A percentile compares a stretch with the other conserved stretches of the same genome.
phyloP scores from a whole-genome alignment of 1,284 basidiomycete species.

The Sanghuangporus baumii region DNA sequence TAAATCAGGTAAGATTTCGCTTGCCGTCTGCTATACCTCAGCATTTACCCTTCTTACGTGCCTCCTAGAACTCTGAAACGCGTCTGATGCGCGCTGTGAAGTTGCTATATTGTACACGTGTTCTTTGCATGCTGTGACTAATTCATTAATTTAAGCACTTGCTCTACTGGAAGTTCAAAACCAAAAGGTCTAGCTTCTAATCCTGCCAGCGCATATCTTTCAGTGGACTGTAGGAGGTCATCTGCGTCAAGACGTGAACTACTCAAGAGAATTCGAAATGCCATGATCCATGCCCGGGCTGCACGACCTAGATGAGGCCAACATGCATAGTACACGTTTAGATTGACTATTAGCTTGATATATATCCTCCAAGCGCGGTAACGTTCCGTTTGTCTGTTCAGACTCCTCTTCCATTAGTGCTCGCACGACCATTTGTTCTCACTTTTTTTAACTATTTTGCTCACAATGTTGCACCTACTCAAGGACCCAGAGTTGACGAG shows the following conservation, averaged over 20 bases:
- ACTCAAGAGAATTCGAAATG: neutral
- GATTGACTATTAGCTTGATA: neutral
- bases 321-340: constrained; percentile 11
- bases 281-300: neutral
- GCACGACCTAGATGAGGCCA: constrained; percentile 1
- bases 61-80: neutral
- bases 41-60: constrained; percentile 1
- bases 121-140: constrained; percentile 11
- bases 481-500: constrained; percentile 55
- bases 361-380: neutral
- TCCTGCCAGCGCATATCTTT: neutral
- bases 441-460: constrained; percentile 30
- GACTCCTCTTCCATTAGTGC: neutral
- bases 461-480: constrained; percentile 51
- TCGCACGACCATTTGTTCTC: constrained; percentile 11
- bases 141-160: constrained; percentile 12
- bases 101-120: constrained; percentile 10
- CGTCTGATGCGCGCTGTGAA: constrained; percentile 1
- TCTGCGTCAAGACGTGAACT: constrained; percentile 1
- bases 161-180: constrained; percentile 2
- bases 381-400: neutral
- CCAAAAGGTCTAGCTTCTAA: neutral
- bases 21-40: neutral
- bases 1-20: constrained; percentile 23
- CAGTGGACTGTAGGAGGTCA: neutral